Percentiles rank a stretch among this genome's conserved stretches.
Conservation (phyloP, 441 rosid species). For the Eutrema salsugineum region DNA sequence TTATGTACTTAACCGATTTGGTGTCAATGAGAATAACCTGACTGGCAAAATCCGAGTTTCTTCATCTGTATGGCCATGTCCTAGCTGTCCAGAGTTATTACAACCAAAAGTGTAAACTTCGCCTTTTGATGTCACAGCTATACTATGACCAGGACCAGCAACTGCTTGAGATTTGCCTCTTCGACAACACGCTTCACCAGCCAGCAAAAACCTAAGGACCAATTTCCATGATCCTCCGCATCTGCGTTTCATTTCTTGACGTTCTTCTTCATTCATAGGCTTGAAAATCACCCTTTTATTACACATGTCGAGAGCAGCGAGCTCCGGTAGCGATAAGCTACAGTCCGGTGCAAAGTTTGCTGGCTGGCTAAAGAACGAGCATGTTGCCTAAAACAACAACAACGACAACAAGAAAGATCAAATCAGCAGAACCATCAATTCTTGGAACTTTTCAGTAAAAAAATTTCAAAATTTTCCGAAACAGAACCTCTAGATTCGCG, state of each 20-base stretch:
- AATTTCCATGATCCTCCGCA: conserved; percentile 99
- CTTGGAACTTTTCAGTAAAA: conserved; percentile 23
- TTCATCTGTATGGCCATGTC: conserved; percentile 79
- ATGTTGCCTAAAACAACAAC: conserved; percentile 73
- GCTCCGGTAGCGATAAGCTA: conserved; percentile 75
- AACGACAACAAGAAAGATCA: conserved; percentile 35
- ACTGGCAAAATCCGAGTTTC: conserved; percentile 68
- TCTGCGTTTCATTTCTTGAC: conserved; percentile 62
- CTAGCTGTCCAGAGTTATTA: conserved; percentile 86
- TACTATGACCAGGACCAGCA: conserved; percentile 94
- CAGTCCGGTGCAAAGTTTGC: conserved; percentile 82
- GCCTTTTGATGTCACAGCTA: conserved; percentile 79
- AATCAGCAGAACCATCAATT: conserved; percentile 61
- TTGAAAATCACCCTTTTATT: conserved; percentile 75
- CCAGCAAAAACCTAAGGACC: conserved; percentile 79
- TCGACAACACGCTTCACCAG: conserved; percentile 90
- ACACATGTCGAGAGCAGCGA: conserved; percentile 99
- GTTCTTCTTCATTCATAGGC: conserved; percentile 72
- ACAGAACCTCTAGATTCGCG: conserved; percentile 83
- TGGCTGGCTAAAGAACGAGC: conserved; percentile 94
- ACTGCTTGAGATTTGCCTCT: conserved; percentile 93
- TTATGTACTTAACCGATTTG: conserved; percentile 26
- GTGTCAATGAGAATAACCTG: conserved; percentile 56
- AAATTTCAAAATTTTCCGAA: neutral
- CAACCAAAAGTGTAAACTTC: conserved; percentile 79